Evolutionary conservation across 192 early-diverging fungal genomes (phyloP), one percentile per base, ranked within the genome.

Genomic region (Coemansia sp.): DNA sequence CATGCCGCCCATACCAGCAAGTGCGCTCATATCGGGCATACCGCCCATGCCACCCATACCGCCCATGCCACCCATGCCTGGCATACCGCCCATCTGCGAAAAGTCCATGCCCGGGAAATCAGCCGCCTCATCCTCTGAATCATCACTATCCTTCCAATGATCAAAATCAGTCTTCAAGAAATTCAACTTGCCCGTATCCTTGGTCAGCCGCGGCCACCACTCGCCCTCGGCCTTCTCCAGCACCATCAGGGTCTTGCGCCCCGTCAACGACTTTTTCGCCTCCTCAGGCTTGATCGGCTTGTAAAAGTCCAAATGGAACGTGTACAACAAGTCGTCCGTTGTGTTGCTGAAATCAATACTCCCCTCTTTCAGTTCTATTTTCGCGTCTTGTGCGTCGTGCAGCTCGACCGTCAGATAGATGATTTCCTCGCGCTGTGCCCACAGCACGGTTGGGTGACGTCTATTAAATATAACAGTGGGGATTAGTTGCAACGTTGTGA

Each of bases 141-240:
- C 94, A 72, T 96, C 93, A 69, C 94, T 93, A 72, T 96, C 94
- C 80, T 85, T 90, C 92, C 93, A 98, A 67, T 79, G 88, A 50
- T 85, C 65, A 72, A 98, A 98, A 70, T 98, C 94, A 6, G 92
- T 93, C 84, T 94, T 94, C 57, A 98, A 63, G 56, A 85, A 98
- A 72, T 86, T 83, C 55, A 78, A 72, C 77, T 89, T 92, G 8
- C 4, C 68, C 27, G 62, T 71, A 14, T 81, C 86, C 82, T 93
- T 88, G 57, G 83, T 85, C 69, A 98, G 82, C 56, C 92, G 88
- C 17, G 91, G 88, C 95, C 95, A 98, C 84, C 89, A 95, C 25
- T 59, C 55, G 59, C 83, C 79, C 57, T 89, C 84, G 63, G 84
- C 85, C 81, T 97, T 97, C 52, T 84, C 82, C 58, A 98, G 77